Percentiles rank a stretch among this genome's conserved stretches.
Evolutionary conservation across 106 monocot genomes (phyloP).

Genomic region (Apostasia ramifera): DNA sequence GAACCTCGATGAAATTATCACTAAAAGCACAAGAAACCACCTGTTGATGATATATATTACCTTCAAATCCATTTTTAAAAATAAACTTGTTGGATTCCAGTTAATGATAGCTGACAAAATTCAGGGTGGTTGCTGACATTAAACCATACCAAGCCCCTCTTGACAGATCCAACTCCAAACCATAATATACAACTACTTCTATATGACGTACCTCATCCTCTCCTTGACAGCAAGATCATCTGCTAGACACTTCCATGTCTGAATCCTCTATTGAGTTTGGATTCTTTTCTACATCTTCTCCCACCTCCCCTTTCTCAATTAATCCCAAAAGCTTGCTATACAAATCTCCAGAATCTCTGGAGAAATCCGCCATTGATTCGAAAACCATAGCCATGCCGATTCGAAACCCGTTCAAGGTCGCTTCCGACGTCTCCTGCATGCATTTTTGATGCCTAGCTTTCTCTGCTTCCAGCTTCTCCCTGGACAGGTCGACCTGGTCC

Average conservation of each 20-base stretch:
- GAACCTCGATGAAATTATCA: too few relatives aligned
- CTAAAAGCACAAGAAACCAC: too few relatives aligned
- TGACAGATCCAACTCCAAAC: background rate
- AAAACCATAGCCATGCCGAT: conserved; percentile 57
- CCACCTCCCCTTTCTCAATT: conserved; percentile 23
- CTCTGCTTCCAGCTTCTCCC: conserved; percentile 58
- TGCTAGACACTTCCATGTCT: conserved; percentile 8
- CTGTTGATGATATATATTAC: too few relatives aligned
- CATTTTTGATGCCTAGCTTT: conserved; percentile 69
- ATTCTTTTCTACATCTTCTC: conserved; percentile 29
- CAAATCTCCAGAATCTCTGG: conserved; percentile 47
- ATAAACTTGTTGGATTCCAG: too few relatives aligned
- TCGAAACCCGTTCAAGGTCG: conserved; percentile 71
- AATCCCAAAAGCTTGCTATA: conserved; percentile 48
- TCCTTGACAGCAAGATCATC: conserved; percentile 6
- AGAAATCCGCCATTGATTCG: conserved; percentile 64
- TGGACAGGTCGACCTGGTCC: conserved; percentile 40
- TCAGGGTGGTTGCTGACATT: background rate
- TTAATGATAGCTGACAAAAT: background rate
- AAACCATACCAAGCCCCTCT: background rate
- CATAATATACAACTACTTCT: background rate
- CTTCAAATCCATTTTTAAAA: too few relatives aligned
- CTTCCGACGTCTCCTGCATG: conserved; percentile 69
- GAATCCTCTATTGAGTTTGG: conserved; percentile 32
- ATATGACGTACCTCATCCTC: background rate